A percentile compares a stretch with the other conserved stretches of the same genome.
phyloP scores from a whole-genome alignment of 140 eudicot species.

The Stevia rebaudiana region DNA sequence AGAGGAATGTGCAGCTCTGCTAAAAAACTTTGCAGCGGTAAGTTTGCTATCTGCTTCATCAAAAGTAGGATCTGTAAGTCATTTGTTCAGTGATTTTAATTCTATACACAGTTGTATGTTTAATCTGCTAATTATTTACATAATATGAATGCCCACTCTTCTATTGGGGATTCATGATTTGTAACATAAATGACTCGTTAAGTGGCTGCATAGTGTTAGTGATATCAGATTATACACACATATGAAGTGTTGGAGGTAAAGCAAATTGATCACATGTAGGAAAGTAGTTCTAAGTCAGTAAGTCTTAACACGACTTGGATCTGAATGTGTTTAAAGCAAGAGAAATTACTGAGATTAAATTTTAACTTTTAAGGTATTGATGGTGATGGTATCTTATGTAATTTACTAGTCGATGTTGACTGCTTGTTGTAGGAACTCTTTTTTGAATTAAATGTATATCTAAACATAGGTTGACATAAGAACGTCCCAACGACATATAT shows the following conservation, averaged over 20 bases:
- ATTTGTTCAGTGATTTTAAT: not conserved
- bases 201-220: slow-evolving; percentile 6
- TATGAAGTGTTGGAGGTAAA: slow-evolving; percentile 2
- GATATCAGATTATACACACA: slow-evolving; percentile 2
- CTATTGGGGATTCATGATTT: not conserved
- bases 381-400: not conserved
- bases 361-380: not conserved
- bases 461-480: too few relatives aligned
- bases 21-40: slow-evolving; percentile 43
- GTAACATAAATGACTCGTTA: not conserved
- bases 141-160: not conserved
- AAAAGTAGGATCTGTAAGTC: not conserved
- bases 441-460: too few relatives aligned
- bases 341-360: slow-evolving; percentile 3
- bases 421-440: too few relatives aligned
- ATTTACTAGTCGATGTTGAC: too few relatives aligned
- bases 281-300: slow-evolving; percentile 5
- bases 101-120: not conserved
- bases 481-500: too few relatives aligned
- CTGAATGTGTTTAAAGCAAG: not conserved
- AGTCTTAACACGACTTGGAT: not conserved
- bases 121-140: not conserved
- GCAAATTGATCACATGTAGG: slow-evolving; percentile 16
- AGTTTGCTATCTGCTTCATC: slow-evolving; percentile 22
- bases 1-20: slow-evolving; percentile 62